Base-by-base conservation (phyloP, 192 early-diverging fungal genomes). In the Coemansia sp. region DNA sequence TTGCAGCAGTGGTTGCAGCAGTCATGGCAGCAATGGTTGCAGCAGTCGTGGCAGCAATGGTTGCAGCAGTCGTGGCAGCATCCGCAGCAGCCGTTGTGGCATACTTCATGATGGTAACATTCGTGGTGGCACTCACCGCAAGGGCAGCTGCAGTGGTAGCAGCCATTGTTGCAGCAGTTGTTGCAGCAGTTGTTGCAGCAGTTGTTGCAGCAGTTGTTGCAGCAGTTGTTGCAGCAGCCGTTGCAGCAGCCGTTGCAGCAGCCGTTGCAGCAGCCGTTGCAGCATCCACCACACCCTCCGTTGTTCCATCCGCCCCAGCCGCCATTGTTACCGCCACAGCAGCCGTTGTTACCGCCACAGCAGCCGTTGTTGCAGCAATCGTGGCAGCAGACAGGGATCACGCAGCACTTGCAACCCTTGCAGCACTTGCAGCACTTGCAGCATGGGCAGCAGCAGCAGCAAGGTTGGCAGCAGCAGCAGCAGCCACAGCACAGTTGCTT, bases 341-440 rank as follows among this genome's bases (percentile, higher is more conserved):
- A 61, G 48, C 60, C n/a, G n/a, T n/a, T n/a, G n/a, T n/a, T n/a
- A n/a, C n/a, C 61, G 27, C 61, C 54, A 47, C 67, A 56, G 20
- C 64, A 60, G 51, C 65, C 46, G 8, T 50, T 50, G 46, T 72
- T 58, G 67, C 72, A 64, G 28, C 58, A 59, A 10, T 78, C 58
- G 45, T 78, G 28, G 69, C 69, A 68, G 69, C 74, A 77, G 34
- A 58, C 52, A 1, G 69, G 69, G 20, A 71, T 32, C 25, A 61
- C n/a, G 62, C 74, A 77, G 61, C 68, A 71, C 59, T 77, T 69
- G 61, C 74, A 76, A 27, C 56, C 19, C 59, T 75, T 75, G 73
- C 64, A 48, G 59, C 72, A 75, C 45, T 68, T 76, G 74, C 64
- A 50, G 60, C 74, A 69, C 28, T 68, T 64, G 58, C 63, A 65